These are phyloP conservation scores for Ammopiptanthus mongolicus DNA, from an alignment of 306 rosid genomes.

Conservation along the genomic window DNA sequence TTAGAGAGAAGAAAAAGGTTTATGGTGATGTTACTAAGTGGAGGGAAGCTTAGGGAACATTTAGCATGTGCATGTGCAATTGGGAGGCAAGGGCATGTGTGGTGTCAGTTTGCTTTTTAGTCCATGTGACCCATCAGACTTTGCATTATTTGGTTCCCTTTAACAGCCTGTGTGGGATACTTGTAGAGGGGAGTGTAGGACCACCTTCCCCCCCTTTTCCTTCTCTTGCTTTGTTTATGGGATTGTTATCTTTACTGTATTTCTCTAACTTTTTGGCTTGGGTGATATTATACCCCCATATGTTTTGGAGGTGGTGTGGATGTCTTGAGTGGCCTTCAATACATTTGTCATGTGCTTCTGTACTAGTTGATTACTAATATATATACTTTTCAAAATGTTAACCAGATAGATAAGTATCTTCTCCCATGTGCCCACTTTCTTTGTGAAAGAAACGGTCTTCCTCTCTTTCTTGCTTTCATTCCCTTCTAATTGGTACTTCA, in stretches of 20 bases:
- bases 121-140: constrained; percentile 74
- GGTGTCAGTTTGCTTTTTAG: constrained; percentile 74
- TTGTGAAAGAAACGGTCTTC: neutral
- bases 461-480: constrained; percentile 1
- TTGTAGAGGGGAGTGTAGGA: constrained; percentile 41
- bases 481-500: neutral
- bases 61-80: constrained; percentile 64
- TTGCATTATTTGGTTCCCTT: constrained; percentile 58
- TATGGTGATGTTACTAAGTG: constrained; percentile 27
- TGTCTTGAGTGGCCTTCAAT: constrained; percentile 41
- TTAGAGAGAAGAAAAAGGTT: constrained; percentile 16
- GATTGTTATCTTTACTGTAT: constrained; percentile 31
- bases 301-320: constrained; percentile 43
- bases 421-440: constrained; percentile 41
- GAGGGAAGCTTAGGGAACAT: constrained; percentile 47
- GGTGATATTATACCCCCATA: constrained; percentile 21
- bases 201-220: constrained; percentile 29
- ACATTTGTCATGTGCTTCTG: constrained; percentile 44
- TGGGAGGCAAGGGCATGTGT: constrained; percentile 85
- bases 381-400: constrained; percentile 10
- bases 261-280: constrained; percentile 32
- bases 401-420: constrained; percentile 33
- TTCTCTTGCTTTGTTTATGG: constrained; percentile 32
- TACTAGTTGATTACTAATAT: constrained; percentile 21
- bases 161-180: constrained; percentile 70